Percentiles rank a stretch among this genome's conserved stretches.
These are phyloP conservation scores for Saprolegnia parasitica DNA, from an alignment of 352 stramenopile genomes.

Conservation along the genomic window DNA sequence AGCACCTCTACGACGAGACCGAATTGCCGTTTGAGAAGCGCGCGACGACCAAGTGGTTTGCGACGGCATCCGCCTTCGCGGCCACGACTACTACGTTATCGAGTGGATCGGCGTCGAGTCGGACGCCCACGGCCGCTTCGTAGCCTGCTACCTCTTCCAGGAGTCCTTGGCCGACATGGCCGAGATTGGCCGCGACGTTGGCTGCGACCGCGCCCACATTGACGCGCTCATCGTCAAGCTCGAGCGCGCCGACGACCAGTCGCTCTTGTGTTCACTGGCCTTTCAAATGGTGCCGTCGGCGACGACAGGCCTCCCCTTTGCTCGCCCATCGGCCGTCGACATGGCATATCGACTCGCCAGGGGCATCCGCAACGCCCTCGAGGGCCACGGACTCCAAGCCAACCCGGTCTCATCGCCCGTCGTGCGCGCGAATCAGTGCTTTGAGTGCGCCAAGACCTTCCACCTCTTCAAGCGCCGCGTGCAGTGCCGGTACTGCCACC, in stretches of 20 bases:
- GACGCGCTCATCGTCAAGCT: constrained; percentile 13
- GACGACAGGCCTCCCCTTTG: not conserved
- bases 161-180: constrained; percentile 23
- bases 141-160: constrained; percentile 10
- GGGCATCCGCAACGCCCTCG: not conserved
- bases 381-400: not conserved
- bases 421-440: not conserved
- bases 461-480: constrained; percentile 3
- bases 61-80: not conserved
- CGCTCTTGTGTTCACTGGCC: not conserved
- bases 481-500: not conserved
- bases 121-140: not conserved
- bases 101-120: constrained; percentile 19
- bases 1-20: not conserved
- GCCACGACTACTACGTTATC: constrained; percentile 12
- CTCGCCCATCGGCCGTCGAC: not conserved
- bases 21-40: constrained; percentile 10
- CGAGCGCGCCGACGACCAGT: not conserved
- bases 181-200: not conserved
- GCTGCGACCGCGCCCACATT: constrained; percentile 7
- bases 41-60: constrained; percentile 22
- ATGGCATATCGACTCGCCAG: not conserved
- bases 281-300: constrained; percentile 10
- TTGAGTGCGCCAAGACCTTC: constrained; percentile 2
- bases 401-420: not conserved